A percentile compares a stretch with the other conserved stretches of the same genome.
Evolutionary conservation across 1,284 basidiomycete species (phyloP).

Genomic region (Sporisorium exsertum): DNA sequence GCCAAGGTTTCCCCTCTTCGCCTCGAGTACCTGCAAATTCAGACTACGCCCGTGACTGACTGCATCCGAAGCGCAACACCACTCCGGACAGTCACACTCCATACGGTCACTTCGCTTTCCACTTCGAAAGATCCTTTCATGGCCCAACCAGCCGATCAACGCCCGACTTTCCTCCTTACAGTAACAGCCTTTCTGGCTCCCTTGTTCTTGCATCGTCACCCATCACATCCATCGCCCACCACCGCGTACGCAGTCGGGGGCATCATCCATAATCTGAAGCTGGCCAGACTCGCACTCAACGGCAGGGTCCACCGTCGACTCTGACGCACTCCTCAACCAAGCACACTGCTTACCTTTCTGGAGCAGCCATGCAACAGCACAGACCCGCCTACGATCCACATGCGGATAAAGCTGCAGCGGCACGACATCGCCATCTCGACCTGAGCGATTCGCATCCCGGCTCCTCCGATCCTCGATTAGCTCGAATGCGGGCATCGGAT

Average conservation of each 20-base stretch:
- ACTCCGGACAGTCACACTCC: background rate
- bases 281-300: background rate
- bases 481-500: slow-evolving; percentile 23
- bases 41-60: no score
- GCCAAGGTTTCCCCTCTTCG: no score
- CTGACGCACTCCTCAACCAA: background rate
- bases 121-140: background rate
- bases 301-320: background rate
- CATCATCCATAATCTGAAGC: background rate
- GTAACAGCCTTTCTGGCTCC: background rate
- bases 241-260: background rate
- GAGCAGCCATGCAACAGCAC: slow-evolving; percentile 23
- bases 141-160: background rate
- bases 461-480: slow-evolving; percentile 14
- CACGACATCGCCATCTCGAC: slow-evolving; percentile 13
- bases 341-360: background rate
- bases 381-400: slow-evolving; percentile 19
- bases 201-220: background rate
- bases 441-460: slow-evolving; percentile 16
- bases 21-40: no score
- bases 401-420: slow-evolving; percentile 1
- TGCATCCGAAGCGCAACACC: no score
- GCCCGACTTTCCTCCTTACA: background rate
- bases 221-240: background rate
- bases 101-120: background rate